Evolutionary conservation across 176 grass and related monocot species (phyloP).

Genomic region (Calamus simplicifolius): DNA sequence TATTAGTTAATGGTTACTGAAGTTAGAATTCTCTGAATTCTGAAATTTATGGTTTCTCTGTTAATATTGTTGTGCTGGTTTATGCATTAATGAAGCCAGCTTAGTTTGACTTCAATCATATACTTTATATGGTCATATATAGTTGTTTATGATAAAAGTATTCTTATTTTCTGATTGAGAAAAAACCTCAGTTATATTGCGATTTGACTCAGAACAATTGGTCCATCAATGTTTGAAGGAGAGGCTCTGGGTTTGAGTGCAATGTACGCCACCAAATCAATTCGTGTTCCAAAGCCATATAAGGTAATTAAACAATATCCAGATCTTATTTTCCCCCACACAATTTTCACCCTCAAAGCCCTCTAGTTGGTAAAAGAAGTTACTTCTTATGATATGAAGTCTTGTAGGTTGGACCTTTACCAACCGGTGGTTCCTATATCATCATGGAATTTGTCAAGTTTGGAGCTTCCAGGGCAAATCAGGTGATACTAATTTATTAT

Average conservation of each 20-base stretch:
- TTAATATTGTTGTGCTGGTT: no score
- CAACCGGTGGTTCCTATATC: slow-evolving; percentile 80
- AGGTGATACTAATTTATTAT: slow-evolving; percentile 44
- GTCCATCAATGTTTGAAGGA: slow-evolving; percentile 85
- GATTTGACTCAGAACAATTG: slow-evolving; percentile 47
- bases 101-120: no score
- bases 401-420: slow-evolving; percentile 61
- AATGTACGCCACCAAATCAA: slow-evolving; percentile 83
- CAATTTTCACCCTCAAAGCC: neutral
- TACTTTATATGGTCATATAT: no score
- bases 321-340: no score
- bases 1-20: no score
- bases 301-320: slow-evolving; percentile 34
- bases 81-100: no score
- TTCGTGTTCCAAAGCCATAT: slow-evolving; percentile 78
- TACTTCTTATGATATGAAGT: no score
- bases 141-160: no score
- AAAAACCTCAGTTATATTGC: neutral
- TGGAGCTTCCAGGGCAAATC: slow-evolving; percentile 58
- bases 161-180: no score
- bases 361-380: neutral
- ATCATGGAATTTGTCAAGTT: slow-evolving; percentile 97
- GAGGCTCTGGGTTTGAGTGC: slow-evolving; percentile 80
- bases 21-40: no score
- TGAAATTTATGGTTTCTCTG: no score